Evolutionary conservation across 495 filamentous ascomycete genomes (phyloP).

Genomic region (Daldinia concentrica): DNA sequence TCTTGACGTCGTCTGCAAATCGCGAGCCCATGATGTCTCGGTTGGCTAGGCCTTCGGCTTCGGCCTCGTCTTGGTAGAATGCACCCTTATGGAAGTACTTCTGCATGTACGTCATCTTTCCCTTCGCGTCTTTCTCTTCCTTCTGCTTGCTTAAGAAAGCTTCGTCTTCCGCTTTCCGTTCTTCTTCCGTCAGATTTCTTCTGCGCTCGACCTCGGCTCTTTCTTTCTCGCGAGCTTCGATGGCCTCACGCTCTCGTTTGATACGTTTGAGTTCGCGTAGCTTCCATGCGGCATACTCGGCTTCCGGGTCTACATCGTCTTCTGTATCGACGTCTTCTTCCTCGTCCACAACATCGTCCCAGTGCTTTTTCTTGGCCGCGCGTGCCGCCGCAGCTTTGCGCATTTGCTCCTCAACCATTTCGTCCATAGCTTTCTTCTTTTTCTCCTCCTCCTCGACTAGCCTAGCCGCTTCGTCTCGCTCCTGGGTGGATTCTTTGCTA

Average conservation of each 20-base stretch:
- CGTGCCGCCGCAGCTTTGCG: constrained; percentile 79
- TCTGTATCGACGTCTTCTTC: constrained; percentile 86
- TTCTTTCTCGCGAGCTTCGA: constrained; percentile 86
- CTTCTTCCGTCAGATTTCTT: constrained; percentile 84
- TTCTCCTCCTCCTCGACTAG: constrained; percentile 61
- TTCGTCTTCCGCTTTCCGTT: constrained; percentile 86
- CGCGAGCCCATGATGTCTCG: constrained; percentile 82
- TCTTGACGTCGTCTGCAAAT: constrained; percentile 81
- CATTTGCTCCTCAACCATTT: constrained; percentile 87
- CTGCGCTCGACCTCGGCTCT: constrained; percentile 89
- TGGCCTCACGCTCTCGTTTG: constrained; percentile 82
- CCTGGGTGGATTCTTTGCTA: constrained; percentile 30
- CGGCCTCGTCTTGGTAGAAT: constrained; percentile 86
- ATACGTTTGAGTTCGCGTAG: constrained; percentile 88
- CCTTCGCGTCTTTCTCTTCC: constrained; percentile 84
- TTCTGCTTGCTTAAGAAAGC: constrained; percentile 79
- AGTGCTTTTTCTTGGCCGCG: constrained; percentile 78
- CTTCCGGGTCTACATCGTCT: constrained; percentile 86
- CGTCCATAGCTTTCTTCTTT: constrained; percentile 73
- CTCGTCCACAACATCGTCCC: constrained; percentile 85
- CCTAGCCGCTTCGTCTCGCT: constrained; percentile 45
- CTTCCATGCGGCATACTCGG: constrained; percentile 93
- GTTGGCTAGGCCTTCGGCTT: constrained; percentile 74
- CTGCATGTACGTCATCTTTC: constrained; percentile 91
- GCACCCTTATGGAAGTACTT: constrained; percentile 98